Conservation (phyloP, 129 eudicot species). For the Lactuca saligna region DNA sequence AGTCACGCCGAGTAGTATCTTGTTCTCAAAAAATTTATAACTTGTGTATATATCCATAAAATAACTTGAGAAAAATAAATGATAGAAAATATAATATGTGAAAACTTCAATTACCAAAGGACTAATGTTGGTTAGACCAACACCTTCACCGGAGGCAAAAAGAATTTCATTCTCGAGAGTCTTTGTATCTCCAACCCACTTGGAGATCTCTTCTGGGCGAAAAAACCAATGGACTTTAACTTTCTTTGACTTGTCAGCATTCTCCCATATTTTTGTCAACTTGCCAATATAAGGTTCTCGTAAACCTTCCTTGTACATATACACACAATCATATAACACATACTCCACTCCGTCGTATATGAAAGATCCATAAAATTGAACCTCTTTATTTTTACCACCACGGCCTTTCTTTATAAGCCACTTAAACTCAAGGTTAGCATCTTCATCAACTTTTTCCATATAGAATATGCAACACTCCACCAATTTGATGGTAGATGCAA, state of each 20-base stretch:
- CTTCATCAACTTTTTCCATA: slow-evolving; percentile 32
- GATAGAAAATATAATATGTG: slow-evolving; percentile 1
- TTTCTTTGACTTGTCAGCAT: slow-evolving; percentile 40
- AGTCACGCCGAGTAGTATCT: neutral
- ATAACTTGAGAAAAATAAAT: slow-evolving; percentile 16
- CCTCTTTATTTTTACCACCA: slow-evolving; percentile 52
- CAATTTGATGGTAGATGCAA: slow-evolving; percentile 16
- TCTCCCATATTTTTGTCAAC: slow-evolving; percentile 71
- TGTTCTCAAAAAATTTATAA: slow-evolving; percentile 3
- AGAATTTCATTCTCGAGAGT: slow-evolving; percentile 61
- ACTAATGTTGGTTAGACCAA: slow-evolving; percentile 61
- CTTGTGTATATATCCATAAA: slow-evolving; percentile 12
- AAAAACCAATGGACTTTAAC: slow-evolving; percentile 85
- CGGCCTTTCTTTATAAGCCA: slow-evolving; percentile 66
- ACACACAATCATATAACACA: slow-evolving; percentile 64
- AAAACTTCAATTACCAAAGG: slow-evolving; percentile 53
- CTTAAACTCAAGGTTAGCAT: slow-evolving; percentile 45
- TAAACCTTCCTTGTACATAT: slow-evolving; percentile 54
- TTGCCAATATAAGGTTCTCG: slow-evolving; percentile 63
- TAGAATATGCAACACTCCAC: slow-evolving; percentile 29
- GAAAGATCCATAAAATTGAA: slow-evolving; percentile 72
- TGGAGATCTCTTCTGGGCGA: slow-evolving; percentile 49
- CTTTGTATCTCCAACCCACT: slow-evolving; percentile 43
- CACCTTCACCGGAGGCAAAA: slow-evolving; percentile 75
- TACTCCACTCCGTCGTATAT: slow-evolving; percentile 65